Percentiles rank a stretch among this genome's conserved stretches.
Conservation (phyloP, 1,284 basidiomycete genomes). For the Pterulicium gracile region DNA sequence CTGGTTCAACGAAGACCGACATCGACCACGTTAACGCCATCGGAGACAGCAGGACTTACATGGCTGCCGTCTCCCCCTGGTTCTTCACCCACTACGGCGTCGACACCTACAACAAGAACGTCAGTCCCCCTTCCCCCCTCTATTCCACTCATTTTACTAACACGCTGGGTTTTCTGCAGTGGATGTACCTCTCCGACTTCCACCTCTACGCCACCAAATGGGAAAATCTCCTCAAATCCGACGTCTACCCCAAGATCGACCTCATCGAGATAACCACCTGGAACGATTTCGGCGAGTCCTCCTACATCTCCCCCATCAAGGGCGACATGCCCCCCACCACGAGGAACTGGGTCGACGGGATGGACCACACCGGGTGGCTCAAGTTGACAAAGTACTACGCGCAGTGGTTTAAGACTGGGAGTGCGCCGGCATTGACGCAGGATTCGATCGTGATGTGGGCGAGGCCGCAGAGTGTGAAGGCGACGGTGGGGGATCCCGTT, state of each 20-base stretch:
- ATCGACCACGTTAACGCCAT: slow-evolving; percentile 7
- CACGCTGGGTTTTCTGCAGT: slow-evolving; percentile 20
- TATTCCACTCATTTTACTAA: not conserved
- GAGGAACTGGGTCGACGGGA: slow-evolving; percentile 55
- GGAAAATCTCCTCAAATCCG: slow-evolving; percentile 47
- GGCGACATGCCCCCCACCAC: slow-evolving; percentile 44
- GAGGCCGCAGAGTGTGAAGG: slow-evolving; percentile 56
- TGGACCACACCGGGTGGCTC: slow-evolving; percentile 59
- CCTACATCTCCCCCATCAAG: slow-evolving; percentile 58
- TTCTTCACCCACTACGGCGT: slow-evolving; percentile 74
- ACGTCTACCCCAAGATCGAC: slow-evolving; percentile 46
- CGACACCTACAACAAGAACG: slow-evolving; percentile 73
- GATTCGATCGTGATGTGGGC: slow-evolving; percentile 69
- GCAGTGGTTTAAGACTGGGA: slow-evolving; percentile 66
- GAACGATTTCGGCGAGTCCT: slow-evolving; percentile 52
- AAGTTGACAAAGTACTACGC: slow-evolving; percentile 61
- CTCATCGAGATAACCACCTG: slow-evolving; percentile 54
- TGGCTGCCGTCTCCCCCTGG: slow-evolving; percentile 53
- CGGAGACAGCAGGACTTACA: slow-evolving; percentile 24
- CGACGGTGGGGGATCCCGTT: slow-evolving; percentile 40
- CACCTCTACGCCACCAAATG: slow-evolving; percentile 68
- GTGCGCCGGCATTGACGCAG: slow-evolving; percentile 48
- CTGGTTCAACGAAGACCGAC: not conserved
- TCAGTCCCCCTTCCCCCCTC: slow-evolving; percentile 22
- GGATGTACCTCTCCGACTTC: slow-evolving; percentile 56